phyloP scores from a whole-genome alignment of 371 early-diverging fungal species.

The Circinella minor region DNA sequence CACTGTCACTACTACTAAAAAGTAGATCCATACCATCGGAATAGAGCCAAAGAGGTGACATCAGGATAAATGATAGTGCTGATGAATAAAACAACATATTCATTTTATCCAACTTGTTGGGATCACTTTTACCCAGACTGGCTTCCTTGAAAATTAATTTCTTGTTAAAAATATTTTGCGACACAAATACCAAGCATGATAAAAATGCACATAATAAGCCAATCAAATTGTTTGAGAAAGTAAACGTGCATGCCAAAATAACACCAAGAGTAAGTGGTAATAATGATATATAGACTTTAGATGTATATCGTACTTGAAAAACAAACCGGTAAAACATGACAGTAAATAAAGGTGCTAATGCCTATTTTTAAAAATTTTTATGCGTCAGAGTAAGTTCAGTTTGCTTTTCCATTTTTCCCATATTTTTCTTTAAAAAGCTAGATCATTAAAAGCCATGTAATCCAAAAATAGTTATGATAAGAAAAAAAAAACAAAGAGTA shows the following conservation, averaged over 20 bases:
- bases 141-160: slow-evolving; percentile 66
- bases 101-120: slow-evolving; percentile 82
- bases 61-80: slow-evolving; percentile 67
- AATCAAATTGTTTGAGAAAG: slow-evolving; percentile 58
- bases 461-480: no score
- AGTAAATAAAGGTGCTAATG: slow-evolving; percentile 88
- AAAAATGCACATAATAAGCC: slow-evolving; percentile 76
- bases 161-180: slow-evolving; percentile 86
- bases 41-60: slow-evolving; percentile 84
- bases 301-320: slow-evolving; percentile 66
- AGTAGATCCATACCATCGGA: slow-evolving; percentile 67
- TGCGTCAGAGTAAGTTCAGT: no score
- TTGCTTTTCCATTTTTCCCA: neutral
- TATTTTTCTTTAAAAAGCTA: no score
- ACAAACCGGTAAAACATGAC: slow-evolving; percentile 76
- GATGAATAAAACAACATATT: slow-evolving; percentile 83
- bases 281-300: slow-evolving; percentile 74
- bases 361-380: slow-evolving; percentile 46
- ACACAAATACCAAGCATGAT: slow-evolving; percentile 80
- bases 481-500: no score
- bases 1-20: neutral
- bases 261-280: slow-evolving; percentile 87
- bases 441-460: no score
- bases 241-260: slow-evolving; percentile 65
- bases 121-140: slow-evolving; percentile 42